phyloP scores from a whole-genome alignment of 2,329 filamentous ascomycete genomes.

The Phaeosphaeria sp. region DNA sequence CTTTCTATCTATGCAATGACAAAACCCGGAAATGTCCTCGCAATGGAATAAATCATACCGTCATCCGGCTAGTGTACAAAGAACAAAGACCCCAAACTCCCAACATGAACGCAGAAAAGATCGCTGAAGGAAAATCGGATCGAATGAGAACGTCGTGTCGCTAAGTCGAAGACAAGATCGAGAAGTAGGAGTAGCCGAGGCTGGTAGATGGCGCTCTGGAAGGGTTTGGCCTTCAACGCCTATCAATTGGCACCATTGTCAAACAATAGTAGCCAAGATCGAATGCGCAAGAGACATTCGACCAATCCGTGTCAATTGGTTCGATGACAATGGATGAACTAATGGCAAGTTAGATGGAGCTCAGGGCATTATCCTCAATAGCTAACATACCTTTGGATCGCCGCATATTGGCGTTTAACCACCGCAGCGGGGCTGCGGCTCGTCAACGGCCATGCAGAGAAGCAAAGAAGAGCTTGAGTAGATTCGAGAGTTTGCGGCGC shows the following conservation, averaged over 20 bases:
- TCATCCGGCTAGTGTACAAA: slow-evolving; percentile 15
- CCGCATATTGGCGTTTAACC: slow-evolving; percentile 25
- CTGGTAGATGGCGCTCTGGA: not conserved
- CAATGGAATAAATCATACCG: slow-evolving; percentile 18
- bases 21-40: slow-evolving; percentile 9
- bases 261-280: not conserved
- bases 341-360: slow-evolving; percentile 16
- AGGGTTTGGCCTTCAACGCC: slow-evolving; percentile 1
- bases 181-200: slow-evolving; percentile 6
- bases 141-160: slow-evolving; percentile 7
- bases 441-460: slow-evolving; percentile 21
- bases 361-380: not conserved
- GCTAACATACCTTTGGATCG: slow-evolving; percentile 12
- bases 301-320: not conserved
- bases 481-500: slow-evolving; percentile 34
- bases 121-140: slow-evolving; percentile 7
- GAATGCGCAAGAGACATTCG: not conserved
- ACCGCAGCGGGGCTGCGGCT: slow-evolving; percentile 37
- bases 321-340: slow-evolving; percentile 5
- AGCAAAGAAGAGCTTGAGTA: slow-evolving; percentile 22
- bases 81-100: slow-evolving; percentile 20
- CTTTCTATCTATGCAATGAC: slow-evolving; percentile 17
- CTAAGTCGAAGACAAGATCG: slow-evolving; percentile 3
- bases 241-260: not conserved
- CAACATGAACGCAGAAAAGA: slow-evolving; percentile 15